Base-by-base conservation (phyloP, 1,284 basidiomycete genomes). In the Golubevia pallescens region DNA sequence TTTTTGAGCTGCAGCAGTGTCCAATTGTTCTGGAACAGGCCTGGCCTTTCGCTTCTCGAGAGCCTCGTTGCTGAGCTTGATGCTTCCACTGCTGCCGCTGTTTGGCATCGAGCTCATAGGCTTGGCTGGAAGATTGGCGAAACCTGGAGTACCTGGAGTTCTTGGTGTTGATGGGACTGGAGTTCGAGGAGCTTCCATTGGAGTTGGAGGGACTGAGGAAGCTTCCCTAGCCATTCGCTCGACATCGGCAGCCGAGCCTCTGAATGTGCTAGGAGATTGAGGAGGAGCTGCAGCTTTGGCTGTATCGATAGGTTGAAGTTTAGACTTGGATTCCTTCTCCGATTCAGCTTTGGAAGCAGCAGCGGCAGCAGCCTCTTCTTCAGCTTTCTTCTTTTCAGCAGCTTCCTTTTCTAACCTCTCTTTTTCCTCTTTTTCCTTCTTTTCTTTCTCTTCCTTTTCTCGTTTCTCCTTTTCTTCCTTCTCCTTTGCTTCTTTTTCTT, bases 171-270 rank as follows among this genome's bases (percentile, higher is more conserved):
- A 58, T 61, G 69, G 28, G 73, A 67, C 67, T 1, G 75, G 73
- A 2, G 77, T 79, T 51, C 75, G 75, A 32, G 69, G 61, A 7
- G 58, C 57, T 3, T 78, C 70, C 34, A 62, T 77, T 16, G 78
- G 74, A 23, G 83, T 77, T 5, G 77, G 73, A 58, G 78, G 77
- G 6, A 79, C 74, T 2, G 77, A 81, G 8, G 78, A 81, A 42
- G 77, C 77, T 60, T 81, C 78, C 20, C 75, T 69, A 61, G 78
- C 78, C 73, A 78, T 76, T 51, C 75, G 69, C 70, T 81, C 78
- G 57, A 79, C 70, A 52, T 81, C 79, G 23, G 75, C 77, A 51
- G 74, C 78, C 2, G 67, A 70, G 38, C 62, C 21, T 51, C 69
- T 34, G 53, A 70, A 65, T 65, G 75, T 67, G 42, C 42, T 48